Evolutionary conservation across 2,329 filamentous ascomycete species (phyloP), one percentile per base, ranked within the genome.

Genomic region (Pleoardoris graminearum): DNA sequence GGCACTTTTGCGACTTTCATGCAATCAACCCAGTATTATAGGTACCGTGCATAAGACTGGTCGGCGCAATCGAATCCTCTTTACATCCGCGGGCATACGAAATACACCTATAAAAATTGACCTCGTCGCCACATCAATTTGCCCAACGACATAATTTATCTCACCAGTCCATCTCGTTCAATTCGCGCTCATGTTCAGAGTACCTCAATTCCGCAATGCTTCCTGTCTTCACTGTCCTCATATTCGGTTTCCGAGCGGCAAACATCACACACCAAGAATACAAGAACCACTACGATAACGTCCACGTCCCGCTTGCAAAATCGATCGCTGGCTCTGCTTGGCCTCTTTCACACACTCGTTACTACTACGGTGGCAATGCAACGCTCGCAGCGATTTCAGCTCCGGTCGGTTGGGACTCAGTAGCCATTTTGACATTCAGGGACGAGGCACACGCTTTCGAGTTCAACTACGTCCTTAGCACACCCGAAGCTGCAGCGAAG

Each of bases 261-360:
- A 41, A 38, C 23, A 19, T 50, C 30, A 49, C 55, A 2, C 45
- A 25, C 4, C 35, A 21, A 12, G 35, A 55, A 21, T 58, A 50
- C 47, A 45, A 43, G 32, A 17, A 54, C 12, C 49, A 55, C 39
- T 58, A 49, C 47, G 52, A 58, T 16, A 53, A 46, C 11, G 29
- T 39, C 11, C 55, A 58, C 36, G 39, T 58, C 14, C 52, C 55
- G 7, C 49, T 58, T 19, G 42, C 49, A 7, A 47, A 58, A 32
- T 52, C 48, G 10, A 23, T 58, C 22, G 43, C 49, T 23, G 52
- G 55, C 2, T 2, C 22, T 3, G 25, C 30, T 7, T 58, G 48
- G 21, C 55, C 55, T 1, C 7, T 55, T 8, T 48, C 52, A 14
- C 52, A 55, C 23, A 55, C 55, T 7, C 48, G 55, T 8, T n/a